Evolutionary conservation across 2,329 filamentous ascomycete species (phyloP), one percentile per base, ranked within the genome.

Genomic region (Phyllachora maydis): DNA sequence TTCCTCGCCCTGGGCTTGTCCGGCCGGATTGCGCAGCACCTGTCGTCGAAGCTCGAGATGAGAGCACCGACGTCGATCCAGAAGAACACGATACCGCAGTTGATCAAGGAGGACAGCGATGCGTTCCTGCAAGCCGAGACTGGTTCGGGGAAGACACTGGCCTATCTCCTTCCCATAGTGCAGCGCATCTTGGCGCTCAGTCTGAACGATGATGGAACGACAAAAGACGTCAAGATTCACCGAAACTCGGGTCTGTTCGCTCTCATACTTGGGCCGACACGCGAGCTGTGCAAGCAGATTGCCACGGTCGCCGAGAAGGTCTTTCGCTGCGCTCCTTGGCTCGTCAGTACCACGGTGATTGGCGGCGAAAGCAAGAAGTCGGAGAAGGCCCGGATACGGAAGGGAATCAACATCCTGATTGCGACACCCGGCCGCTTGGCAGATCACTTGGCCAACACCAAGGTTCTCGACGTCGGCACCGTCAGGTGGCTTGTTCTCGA

Each of bases 81-180:
- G 49, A 83, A 83, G 37, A 79, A 78, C 30, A 75, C 85, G 1
- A 72, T 98, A 18, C 62, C 76, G 19, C 72, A 88, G 36, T 52
- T 98, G 30, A 49, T 91, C 21, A 70, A 70, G 19, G 72, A 75
- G 25, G 76, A 91, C 36, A 71, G 66, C 21, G 88, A 98, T 52
- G 83, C 83, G 3, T 98, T 98, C 38, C 74, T 98, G 16, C 88
- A 95, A 45, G 90, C 88, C 3, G 76, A 98, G 50, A 98, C 88
- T 0, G 88, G 88, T 35, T 98, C 88, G 0, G 88, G 88, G 50
- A 98, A 98, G 52, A 98, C 88, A 0, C 52, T 98, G 29, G 79
- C 88, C n/a, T 98, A 98, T 43, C 59, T 98, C 4, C 53, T 98
- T 5, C 88, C 88, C 2, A 75, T 98, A 22, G 70, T 98, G 12